Evolutionary conservation across 176 grass and related monocot species (phyloP).

Genomic region (Carex scoparia): DNA sequence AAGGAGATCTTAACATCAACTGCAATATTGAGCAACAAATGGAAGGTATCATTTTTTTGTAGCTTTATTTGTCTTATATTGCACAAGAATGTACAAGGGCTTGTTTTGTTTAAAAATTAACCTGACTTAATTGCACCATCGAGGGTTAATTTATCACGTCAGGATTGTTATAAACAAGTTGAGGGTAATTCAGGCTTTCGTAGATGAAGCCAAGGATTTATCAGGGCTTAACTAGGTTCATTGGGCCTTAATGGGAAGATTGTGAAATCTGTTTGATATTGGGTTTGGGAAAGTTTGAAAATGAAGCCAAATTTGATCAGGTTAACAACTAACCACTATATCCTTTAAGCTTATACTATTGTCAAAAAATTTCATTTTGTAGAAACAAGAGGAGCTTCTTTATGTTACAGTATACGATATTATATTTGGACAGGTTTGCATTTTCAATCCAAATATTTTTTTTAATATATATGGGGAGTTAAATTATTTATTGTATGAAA

Average conservation of each 20-base stretch:
- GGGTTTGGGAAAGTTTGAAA: neutral
- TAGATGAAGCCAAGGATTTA: neutral
- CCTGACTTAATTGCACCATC: neutral
- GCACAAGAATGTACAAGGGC: neutral
- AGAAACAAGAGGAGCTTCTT: slow-evolving; percentile 84
- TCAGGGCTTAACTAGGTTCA: neutral
- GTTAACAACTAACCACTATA: neutral
- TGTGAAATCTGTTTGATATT: slow-evolving; percentile 4
- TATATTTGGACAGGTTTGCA: slow-evolving; percentile 84
- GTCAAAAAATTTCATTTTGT: slow-evolving; percentile 6
- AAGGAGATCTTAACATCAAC: slow-evolving; percentile 67
- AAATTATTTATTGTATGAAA: neutral
- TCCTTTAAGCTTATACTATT: neutral
- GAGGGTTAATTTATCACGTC: neutral
- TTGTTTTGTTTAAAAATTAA: neutral
- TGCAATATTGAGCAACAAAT: slow-evolving; percentile 61
- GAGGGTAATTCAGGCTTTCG: neutral
- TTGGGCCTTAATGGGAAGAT: neutral
- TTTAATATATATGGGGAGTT: neutral
- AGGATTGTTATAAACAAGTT: neutral
- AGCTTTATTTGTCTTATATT: slow-evolving; percentile 1
- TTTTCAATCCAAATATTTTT: neutral
- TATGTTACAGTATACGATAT: slow-evolving; percentile 74
- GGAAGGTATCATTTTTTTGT: slow-evolving; percentile 51
- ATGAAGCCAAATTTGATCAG: neutral